Evolutionary conservation across 163 green algal species (phyloP).

Genomic region (Chlorella variabilis): DNA sequence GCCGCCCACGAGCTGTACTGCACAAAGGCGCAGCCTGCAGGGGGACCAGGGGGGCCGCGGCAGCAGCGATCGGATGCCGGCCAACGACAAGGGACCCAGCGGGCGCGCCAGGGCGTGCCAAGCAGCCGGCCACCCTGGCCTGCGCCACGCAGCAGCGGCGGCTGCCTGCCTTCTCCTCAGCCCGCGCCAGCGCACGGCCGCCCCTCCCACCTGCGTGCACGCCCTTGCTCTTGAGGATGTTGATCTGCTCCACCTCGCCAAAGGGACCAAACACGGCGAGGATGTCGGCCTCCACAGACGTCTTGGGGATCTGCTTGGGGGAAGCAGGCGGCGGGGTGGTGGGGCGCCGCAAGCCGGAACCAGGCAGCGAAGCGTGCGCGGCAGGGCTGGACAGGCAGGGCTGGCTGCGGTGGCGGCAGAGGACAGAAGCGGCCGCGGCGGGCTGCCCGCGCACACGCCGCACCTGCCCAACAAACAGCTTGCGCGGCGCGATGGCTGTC

Average conservation of each 20-base stretch:
- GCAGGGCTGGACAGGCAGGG: no score
- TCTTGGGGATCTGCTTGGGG: conserved; percentile 73
- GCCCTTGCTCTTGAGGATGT: conserved; percentile 78
- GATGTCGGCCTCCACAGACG: conserved; percentile 70
- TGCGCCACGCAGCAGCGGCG: background rate
- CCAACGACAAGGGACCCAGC: no score
- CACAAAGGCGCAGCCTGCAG: conserved; percentile 83
- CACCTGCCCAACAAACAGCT: conserved; percentile 92
- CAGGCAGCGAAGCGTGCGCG: background rate
- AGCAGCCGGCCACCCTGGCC: background rate
- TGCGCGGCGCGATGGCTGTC: conserved; percentile 82
- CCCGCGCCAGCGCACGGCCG: background rate
- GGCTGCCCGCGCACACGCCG: background rate
- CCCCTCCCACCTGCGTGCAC: conserved; percentile 45
- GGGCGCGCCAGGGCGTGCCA: no score
- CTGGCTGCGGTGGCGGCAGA: no score
- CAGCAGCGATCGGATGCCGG: background rate
- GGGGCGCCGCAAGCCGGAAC: background rate
- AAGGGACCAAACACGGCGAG: conserved; percentile 77
- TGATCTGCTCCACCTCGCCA: conserved; percentile 80
- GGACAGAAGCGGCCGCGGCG: no score
- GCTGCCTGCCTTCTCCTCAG: no score
- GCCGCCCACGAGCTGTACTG: conserved; percentile 78
- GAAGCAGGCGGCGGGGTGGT: background rate
- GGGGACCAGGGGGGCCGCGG: no score